These are phyloP conservation scores for Geosmithia flava DNA, from an alignment of 2,329 filamentous ascomycete species.

Conservation along the genomic window DNA sequence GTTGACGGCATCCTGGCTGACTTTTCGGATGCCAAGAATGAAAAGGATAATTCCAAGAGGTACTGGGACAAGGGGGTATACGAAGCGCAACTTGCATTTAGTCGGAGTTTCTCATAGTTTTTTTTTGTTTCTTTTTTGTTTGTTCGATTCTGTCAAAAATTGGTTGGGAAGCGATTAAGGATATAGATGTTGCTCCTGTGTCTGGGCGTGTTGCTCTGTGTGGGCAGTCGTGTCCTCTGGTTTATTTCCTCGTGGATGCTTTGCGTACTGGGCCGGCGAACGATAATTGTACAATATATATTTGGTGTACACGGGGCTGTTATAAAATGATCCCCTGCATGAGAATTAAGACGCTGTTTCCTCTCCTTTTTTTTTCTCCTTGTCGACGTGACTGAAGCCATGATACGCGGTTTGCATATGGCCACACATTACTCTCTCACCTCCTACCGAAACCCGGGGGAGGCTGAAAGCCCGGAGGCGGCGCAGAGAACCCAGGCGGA, in stretches of 20 bases:
- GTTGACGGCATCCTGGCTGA: constrained; percentile 68
- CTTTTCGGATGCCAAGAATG: constrained; percentile 41
- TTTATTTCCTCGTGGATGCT: no score
- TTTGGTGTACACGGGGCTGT: neutral
- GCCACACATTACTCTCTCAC: no score
- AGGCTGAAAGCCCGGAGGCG: constrained; percentile 25
- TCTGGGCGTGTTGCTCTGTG: no score
- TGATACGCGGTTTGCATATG: no score
- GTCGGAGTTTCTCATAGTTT: constrained; percentile 13
- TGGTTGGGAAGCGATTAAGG: no score
- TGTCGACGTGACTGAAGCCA: no score
- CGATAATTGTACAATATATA: neutral
- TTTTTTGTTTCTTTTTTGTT: neutral
- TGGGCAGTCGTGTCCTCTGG: no score
- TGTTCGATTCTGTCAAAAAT: no score
- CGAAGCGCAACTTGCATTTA: constrained; percentile 29
- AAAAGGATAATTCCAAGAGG: constrained; percentile 26
- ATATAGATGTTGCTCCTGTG: no score
- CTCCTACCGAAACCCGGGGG: constrained; percentile 3
- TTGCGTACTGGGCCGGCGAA: neutral
- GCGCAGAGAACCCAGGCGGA: constrained; percentile 24
- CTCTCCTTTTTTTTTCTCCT: no score
- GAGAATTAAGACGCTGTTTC: neutral
- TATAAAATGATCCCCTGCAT: neutral
- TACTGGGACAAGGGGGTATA: constrained; percentile 1